Base-by-base conservation (phyloP, 2,329 filamentous ascomycete species). In the Colletotrichum abscissum region DNA sequence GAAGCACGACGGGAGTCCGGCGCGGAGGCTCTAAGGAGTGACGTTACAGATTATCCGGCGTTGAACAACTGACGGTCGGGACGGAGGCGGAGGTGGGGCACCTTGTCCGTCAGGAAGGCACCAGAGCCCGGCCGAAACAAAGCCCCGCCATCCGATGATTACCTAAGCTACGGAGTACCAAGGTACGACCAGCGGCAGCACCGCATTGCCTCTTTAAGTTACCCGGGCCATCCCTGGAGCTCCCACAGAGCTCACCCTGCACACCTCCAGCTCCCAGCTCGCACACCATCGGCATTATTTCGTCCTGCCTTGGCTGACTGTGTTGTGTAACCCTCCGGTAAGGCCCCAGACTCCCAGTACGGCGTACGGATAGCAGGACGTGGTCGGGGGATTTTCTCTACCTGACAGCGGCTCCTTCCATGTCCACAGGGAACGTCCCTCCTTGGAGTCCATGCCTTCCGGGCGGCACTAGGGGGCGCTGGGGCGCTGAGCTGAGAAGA, bases 11-110 rank as follows among this genome's bases (percentile, higher is more conserved):
- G 33, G 33, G 33, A 7, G 8, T 1, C 22, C 24, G 24, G 38
- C 22, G 4, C 57, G 57, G 58, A 46, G 52, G 63, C 56, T 62
- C 64, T 12, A 38, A 52, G n/a, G 58, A 26, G 9, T 63, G 64
- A 63, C 22, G 64, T 63, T 58, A 64, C 57, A 56, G 58, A 38
- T 63, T 49, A 28, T 57, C 64, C 69, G 63, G 64, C 33, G 28
- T 49, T 67, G 66, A 63, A 49, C 62, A 65, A 63, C 30, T 63
- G 26, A 52, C n/a, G 42, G 38, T 68, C 69, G 69, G 69, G 22
- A 63, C 59, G 60, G 60, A 63, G 42, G 54, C 66, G 69, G 67
- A 55, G 55, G 56, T 49, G 63, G 69, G 63, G 49, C 46, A 28
- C 26, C 38, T 16, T 16, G 14, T 5, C 16, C 38, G 38, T 11